phyloP scores from a whole-genome alignment of 164 flowering plant species.

The Vitis amurensis region DNA sequence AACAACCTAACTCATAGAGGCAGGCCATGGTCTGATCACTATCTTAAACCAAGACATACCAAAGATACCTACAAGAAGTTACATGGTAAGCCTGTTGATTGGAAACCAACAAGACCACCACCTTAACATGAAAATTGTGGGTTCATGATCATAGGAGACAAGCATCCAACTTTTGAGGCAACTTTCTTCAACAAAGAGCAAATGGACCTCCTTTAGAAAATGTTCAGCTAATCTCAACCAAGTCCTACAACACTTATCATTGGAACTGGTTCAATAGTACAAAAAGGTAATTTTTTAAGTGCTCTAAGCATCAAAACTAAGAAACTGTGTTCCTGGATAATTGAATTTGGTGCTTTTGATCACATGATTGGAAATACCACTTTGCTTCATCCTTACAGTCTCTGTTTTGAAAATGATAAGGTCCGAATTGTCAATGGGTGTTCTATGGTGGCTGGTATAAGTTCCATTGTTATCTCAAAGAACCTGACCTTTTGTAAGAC shows the following conservation, averaged over 20 bases:
- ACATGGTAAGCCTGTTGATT: too few relatives aligned
- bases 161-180: too few relatives aligned
- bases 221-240: not conserved
- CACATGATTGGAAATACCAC: not conserved
- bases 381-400: not conserved
- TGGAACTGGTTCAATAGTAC: not conserved
- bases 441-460: not conserved
- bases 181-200: not conserved
- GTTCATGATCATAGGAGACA: too few relatives aligned
- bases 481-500: not conserved
- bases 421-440: not conserved
- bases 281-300: not conserved
- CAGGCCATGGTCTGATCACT: too few relatives aligned
- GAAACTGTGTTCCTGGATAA: not conserved
- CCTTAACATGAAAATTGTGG: too few relatives aligned
- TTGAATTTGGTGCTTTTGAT: conserved; percentile 8
- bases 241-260: not conserved
- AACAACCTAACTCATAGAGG: too few relatives aligned
- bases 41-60: too few relatives aligned
- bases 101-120: too few relatives aligned
- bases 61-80: too few relatives aligned
- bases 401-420: not conserved
- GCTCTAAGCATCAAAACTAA: not conserved
- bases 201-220: too few relatives aligned
- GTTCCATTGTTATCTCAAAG: not conserved